Conservation (phyloP, 305 asterid species). For the Ajuga reptans region DNA sequence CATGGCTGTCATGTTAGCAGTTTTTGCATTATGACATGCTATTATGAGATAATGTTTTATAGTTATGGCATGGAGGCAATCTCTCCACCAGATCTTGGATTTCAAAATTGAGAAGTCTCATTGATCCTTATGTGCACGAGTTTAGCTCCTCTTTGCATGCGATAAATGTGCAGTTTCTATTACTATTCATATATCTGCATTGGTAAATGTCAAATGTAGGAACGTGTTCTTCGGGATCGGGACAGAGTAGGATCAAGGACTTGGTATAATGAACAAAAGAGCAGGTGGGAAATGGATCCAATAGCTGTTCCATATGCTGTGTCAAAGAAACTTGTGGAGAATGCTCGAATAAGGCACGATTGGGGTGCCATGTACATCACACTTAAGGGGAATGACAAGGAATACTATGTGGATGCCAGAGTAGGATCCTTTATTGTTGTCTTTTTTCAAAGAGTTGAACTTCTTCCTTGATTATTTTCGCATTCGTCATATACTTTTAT, state of each 20-base stretch:
- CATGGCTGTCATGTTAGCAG: neutral
- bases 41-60: neutral
- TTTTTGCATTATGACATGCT: neutral
- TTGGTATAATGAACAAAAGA: constrained; percentile 72
- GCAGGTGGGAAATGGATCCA: constrained; percentile 96
- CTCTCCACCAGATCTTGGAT: neutral
- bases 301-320: constrained; percentile 91
- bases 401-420: constrained; percentile 70
- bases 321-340: constrained; percentile 68
- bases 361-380: constrained; percentile 79
- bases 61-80: neutral
- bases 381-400: constrained; percentile 79
- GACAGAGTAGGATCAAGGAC: constrained; percentile 86
- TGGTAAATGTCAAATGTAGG: constrained; percentile 40
- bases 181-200: constrained; percentile 18
- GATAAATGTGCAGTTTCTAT: constrained; percentile 14
- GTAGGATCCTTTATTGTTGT: constrained; percentile 36
- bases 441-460: constrained; percentile 12
- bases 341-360: constrained; percentile 95
- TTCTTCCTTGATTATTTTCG: neutral
- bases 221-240: constrained; percentile 69
- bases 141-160: constrained; percentile 20
- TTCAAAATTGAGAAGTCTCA: neutral
- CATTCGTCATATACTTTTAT: constrained; percentile 11
- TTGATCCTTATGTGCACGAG: constrained; percentile 12